Conservation (phyloP, 208 protist species). For the Wallacemonas sp. region DNA sequence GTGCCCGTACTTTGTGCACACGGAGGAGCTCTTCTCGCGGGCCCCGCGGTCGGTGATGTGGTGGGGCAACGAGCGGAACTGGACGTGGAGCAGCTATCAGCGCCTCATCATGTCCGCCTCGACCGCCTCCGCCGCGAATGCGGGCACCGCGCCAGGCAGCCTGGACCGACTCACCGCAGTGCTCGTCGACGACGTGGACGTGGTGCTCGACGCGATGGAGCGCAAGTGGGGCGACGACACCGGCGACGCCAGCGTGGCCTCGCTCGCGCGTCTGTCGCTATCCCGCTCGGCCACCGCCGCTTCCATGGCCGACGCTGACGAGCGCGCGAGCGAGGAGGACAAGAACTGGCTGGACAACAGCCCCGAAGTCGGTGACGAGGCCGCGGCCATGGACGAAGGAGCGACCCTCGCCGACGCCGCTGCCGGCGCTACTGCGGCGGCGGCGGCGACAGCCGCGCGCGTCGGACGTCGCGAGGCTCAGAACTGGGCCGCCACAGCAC, state of each 20-base stretch:
- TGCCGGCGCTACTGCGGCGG: background rate
- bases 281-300: background rate
- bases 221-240: slow-evolving; percentile 37
- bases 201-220: slow-evolving; percentile 76
- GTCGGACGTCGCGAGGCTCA: too few relatives aligned
- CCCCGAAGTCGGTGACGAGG: slow-evolving; percentile 17
- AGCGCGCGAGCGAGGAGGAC: background rate
- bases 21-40: slow-evolving; percentile 74
- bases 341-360: slow-evolving; percentile 9
- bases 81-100: slow-evolving; percentile 76
- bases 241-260: background rate
- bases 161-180: slow-evolving; percentile 37
- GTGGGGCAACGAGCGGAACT: slow-evolving; percentile 77
- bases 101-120: slow-evolving; percentile 37
- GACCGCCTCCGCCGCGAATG: slow-evolving; percentile 13
- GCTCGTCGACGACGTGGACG: slow-evolving; percentile 78
- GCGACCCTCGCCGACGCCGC: too few relatives aligned
- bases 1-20: slow-evolving; percentile 72
- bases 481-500: too few relatives aligned
- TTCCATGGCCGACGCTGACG: slow-evolving; percentile 1
- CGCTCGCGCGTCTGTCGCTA: background rate
- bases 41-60: slow-evolving; percentile 72
- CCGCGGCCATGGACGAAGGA: slow-evolving; percentile 9
- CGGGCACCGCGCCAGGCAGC: slow-evolving; percentile 20
- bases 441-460: background rate